Conservation (phyloP, 306 rosid genomes). For the Cicer bijugum region DNA sequence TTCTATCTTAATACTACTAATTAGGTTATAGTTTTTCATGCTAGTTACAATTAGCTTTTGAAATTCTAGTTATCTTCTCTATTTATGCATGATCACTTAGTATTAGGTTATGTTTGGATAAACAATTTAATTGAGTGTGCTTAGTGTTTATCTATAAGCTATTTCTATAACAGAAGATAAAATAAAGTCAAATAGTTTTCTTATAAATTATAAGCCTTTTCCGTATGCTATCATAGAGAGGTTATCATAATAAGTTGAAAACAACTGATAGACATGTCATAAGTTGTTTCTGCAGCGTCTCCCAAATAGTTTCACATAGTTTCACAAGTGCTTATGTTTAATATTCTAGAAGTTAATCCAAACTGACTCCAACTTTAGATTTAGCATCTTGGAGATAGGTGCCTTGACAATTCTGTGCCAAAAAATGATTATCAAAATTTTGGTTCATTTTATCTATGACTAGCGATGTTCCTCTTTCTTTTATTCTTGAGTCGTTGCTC, state of each 20-base stretch:
- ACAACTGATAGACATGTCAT: background rate
- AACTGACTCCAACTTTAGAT: background rate
- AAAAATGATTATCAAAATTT: background rate
- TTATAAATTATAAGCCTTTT: too few relatives aligned
- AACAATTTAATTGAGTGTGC: background rate
- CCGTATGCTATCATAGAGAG: background rate
- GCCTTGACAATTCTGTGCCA: background rate
- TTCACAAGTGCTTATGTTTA: background rate
- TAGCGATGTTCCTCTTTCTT: background rate
- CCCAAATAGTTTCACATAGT: background rate
- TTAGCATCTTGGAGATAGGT: constrained; percentile 15
- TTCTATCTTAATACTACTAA: background rate
- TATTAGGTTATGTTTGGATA: background rate
- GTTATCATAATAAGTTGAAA: background rate
- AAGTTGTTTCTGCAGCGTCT: background rate
- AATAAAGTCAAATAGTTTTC: too few relatives aligned
- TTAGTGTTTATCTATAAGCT: background rate
- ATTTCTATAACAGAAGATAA: background rate
- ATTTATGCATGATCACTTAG: background rate
- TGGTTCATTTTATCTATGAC: background rate
- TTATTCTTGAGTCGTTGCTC: background rate
- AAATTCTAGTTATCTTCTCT: background rate
- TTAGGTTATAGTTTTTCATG: background rate
- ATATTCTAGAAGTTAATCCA: background rate
- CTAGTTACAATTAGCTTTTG: too few relatives aligned